Percentiles rank a stretch among this genome's conserved stretches.
phyloP scores from a whole-genome alignment of 2,329 filamentous ascomycete genomes.

The Pezizomycotina sp. region DNA sequence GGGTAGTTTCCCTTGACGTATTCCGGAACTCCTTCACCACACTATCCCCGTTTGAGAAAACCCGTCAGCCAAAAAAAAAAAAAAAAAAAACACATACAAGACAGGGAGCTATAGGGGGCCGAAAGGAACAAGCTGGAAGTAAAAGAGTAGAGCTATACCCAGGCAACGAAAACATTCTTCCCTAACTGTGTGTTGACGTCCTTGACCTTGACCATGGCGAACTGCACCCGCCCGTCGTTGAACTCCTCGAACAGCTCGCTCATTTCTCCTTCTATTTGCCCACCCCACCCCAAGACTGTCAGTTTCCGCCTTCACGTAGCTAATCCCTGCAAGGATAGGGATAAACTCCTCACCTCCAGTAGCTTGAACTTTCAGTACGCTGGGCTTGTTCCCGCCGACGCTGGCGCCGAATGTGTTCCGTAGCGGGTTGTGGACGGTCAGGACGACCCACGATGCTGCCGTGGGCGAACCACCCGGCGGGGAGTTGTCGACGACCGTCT shows the following conservation, averaged over 20 bases:
- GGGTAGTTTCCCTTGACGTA: constrained; percentile 97
- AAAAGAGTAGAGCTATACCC: constrained; percentile 36
- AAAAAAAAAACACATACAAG: no score
- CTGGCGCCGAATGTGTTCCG: constrained; percentile 92
- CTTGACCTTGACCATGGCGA: constrained; percentile 90
- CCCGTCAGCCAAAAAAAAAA: constrained; percentile 10
- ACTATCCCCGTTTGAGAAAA: constrained; percentile 34
- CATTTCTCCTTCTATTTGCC: constrained; percentile 62
- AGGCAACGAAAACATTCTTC: constrained; percentile 85
- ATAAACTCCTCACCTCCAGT: constrained; percentile 50
- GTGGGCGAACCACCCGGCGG: constrained; percentile 54
- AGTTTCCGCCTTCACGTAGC: constrained; percentile 3
- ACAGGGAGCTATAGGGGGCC: no score
- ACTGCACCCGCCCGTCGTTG: constrained; percentile 90
- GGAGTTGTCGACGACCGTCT: constrained; percentile 47
- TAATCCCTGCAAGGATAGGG: not conserved
- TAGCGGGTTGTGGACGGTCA: constrained; percentile 80
- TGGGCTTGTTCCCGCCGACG: constrained; percentile 69
- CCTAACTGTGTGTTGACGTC: constrained; percentile 80
- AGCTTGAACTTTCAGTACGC: constrained; percentile 81
- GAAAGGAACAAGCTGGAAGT: no score
- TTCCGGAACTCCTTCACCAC: constrained; percentile 94
- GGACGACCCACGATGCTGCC: constrained; percentile 82
- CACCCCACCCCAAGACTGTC: constrained; percentile 1
- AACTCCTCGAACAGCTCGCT: constrained; percentile 85